These are phyloP conservation scores for Cladophialophora bantiana DNA, from an alignment of 2,329 filamentous ascomycete genomes.

Conservation along the genomic window DNA sequence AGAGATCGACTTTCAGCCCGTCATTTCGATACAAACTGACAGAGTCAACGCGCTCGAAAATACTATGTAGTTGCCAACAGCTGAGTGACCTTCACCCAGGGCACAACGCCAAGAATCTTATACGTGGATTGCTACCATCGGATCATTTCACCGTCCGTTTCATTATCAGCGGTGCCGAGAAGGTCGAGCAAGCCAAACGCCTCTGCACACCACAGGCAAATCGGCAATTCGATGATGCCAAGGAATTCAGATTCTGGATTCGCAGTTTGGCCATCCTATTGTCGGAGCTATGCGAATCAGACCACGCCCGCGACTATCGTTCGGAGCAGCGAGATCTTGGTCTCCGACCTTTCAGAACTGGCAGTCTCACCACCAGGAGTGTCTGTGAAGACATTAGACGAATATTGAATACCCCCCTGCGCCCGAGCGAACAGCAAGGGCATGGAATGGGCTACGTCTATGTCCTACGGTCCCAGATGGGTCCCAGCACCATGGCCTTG, in stretches of 20 bases:
- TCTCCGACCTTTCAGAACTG: not conserved
- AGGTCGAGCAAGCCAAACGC: slow-evolving; percentile 9
- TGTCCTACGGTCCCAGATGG: not conserved
- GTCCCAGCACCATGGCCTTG: not conserved
- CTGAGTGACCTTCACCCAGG: slow-evolving; percentile 11
- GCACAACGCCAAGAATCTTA: slow-evolving; percentile 9
- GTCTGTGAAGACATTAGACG: not conserved
- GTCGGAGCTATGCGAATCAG: slow-evolving; percentile 12
- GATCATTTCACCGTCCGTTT: slow-evolving; percentile 8
- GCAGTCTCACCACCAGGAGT: not conserved
- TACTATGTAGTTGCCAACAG: slow-evolving; percentile 11
- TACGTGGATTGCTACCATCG: slow-evolving; percentile 11
- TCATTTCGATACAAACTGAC: slow-evolving; percentile 5
- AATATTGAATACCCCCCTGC: not conserved
- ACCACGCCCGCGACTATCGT: slow-evolving; percentile 8
- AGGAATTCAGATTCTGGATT: slow-evolving; percentile 14
- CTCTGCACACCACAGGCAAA: slow-evolving; percentile 11
- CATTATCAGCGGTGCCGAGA: slow-evolving; percentile 10
- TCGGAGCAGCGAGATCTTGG: not conserved
- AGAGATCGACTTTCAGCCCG: slow-evolving; percentile 10
- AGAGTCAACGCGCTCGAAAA: slow-evolving; percentile 7
- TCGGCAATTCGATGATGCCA: slow-evolving; percentile 5
- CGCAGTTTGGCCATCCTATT: slow-evolving; percentile 9
- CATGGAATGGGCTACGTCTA: not conserved
- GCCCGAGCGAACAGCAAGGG: not conserved